phyloP scores from a whole-genome alignment of 2,329 filamentous ascomycete genomes.

The Acephala macrosclerotiorum region DNA sequence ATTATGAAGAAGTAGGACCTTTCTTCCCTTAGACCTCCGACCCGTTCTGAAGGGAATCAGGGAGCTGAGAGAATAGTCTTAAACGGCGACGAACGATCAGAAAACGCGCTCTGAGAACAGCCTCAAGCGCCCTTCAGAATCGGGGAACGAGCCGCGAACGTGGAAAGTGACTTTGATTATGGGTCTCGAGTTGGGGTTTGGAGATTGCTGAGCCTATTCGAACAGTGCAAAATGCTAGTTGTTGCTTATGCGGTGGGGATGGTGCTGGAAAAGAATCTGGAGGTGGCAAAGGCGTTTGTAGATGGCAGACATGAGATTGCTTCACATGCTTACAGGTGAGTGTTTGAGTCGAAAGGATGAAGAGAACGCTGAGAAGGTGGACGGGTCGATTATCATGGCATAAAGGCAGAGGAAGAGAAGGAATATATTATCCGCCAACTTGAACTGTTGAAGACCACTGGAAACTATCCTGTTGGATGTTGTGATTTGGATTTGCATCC shows the following conservation, averaged over 20 bases:
- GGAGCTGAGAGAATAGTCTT: constrained; percentile 43
- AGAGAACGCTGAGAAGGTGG: constrained; percentile 25
- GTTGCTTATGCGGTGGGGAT: constrained; percentile 48
- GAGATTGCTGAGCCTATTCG: constrained; percentile 48
- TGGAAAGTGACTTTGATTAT: constrained; percentile 43
- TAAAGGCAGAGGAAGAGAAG: constrained; percentile 45
- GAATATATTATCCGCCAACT: constrained; percentile 46
- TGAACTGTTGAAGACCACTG: constrained; percentile 40
- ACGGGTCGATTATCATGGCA: constrained; percentile 50
- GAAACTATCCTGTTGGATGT: constrained; percentile 43
- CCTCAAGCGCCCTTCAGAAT: constrained; percentile 9
- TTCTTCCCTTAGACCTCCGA: not conserved
- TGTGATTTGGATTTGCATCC: too few species aligned
- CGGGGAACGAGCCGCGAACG: constrained; percentile 29
- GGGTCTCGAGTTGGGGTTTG: constrained; percentile 44
- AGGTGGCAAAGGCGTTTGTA: constrained; percentile 40
- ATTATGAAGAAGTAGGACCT: constrained; percentile 29
- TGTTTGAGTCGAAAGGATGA: not conserved
- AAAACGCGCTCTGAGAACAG: constrained; percentile 22
- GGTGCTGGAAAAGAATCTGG: constrained; percentile 48
- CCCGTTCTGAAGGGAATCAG: not conserved
- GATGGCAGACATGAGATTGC: constrained; percentile 47
- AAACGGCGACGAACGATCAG: constrained; percentile 42
- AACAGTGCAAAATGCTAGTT: constrained; percentile 48
- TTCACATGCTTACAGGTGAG: constrained; percentile 45